Base-by-base conservation (phyloP, 1,284 basidiomycete genomes). In the Moesziomyces sp. region DNA sequence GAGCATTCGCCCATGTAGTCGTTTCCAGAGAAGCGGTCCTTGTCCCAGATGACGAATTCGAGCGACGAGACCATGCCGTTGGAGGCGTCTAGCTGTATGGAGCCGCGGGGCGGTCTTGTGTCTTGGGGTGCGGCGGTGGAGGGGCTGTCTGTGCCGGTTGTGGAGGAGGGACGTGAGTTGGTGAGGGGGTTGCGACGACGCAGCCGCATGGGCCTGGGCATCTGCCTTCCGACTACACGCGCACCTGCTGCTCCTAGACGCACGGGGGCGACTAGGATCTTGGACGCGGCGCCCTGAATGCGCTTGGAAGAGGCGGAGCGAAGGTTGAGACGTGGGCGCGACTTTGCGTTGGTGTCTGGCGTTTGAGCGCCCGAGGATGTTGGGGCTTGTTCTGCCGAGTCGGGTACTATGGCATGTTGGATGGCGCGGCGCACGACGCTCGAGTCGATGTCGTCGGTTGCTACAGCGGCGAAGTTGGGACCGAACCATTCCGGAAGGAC, bases 1-100 rank as follows among this genome's bases (percentile, higher is more conserved):
- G 90, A 88, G 11, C 90, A 88, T 85, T 98, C 96, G 30, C 96
- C 96, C 50, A 98, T 88, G 85, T 97, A 98, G 62, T 97, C 94
- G 86, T 96, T 94, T 81, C 88, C 89, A 74, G 74, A 77, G 43
- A 76, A 70, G 50, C 85, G 76, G 81, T 96, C 95, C 86, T 92
- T 94, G 85, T 96, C 94, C 95, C 95, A 98, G 0, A 94, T 87
- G 34, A 97, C 91, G 48, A 94, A 87, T 83, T 97, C 94, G 51
- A 97, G 66, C 18, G 66, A 57, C 2, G 62, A 66, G 58, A 74
- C 71, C 42, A 65, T 63, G 34, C 58, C 71, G 40, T 74, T 74
- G 56, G 66, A 62, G 10, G 62, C 71, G 26, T 74, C 67, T 49
- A 77, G 66, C 28, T 67, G 70, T 30, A 77, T 74, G 9, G 66